These are phyloP conservation scores for Pythium dissimile DNA, from an alignment of 352 stramenopile species.

Conservation along the genomic window DNA sequence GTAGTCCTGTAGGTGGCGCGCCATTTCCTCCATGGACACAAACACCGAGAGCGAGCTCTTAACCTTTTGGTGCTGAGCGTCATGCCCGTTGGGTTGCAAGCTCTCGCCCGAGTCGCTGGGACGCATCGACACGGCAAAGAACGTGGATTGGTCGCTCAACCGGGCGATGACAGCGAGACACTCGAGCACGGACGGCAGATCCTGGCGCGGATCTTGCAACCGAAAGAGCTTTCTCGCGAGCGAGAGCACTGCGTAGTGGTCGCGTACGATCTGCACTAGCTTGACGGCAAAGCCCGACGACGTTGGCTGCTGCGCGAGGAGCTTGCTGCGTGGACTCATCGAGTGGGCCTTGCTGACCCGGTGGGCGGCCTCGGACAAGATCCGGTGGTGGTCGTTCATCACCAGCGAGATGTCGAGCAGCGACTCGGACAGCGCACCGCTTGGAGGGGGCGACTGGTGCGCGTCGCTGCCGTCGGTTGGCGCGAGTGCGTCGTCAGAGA, in stretches of 20 bases:
- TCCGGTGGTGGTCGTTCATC: conserved; percentile 67
- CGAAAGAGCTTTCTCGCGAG: conserved; percentile 45
- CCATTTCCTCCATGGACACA: conserved; percentile 45
- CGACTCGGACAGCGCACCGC: conserved; percentile 40
- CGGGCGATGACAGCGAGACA: conserved; percentile 48
- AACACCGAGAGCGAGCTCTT: conserved; percentile 36
- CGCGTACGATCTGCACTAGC: conserved; percentile 46
- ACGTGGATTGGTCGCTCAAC: conserved; percentile 23
- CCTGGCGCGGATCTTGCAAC: conserved; percentile 44
- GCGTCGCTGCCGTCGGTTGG: neutral
- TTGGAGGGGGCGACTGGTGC: neutral
- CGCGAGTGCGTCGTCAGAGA: conserved; percentile 9
- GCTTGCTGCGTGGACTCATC: conserved; percentile 17
- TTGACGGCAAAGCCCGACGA: conserved; percentile 48
- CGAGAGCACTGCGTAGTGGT: conserved; percentile 53
- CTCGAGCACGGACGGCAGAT: conserved; percentile 50
- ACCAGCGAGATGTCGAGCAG: conserved; percentile 72
- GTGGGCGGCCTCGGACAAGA: conserved; percentile 49
- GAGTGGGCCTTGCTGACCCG: conserved; percentile 37
- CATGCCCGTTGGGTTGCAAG: conserved; percentile 7
- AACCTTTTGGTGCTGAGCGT: conserved; percentile 15
- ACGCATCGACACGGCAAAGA: conserved; percentile 23
- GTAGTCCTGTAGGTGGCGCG: conserved; percentile 60
- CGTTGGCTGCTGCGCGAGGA: no score
- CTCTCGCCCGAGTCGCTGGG: conserved; percentile 23